Evolutionary conservation across 2,329 filamentous ascomycete genomes (phyloP).

Genomic region (Calonectria henricotiae): DNA sequence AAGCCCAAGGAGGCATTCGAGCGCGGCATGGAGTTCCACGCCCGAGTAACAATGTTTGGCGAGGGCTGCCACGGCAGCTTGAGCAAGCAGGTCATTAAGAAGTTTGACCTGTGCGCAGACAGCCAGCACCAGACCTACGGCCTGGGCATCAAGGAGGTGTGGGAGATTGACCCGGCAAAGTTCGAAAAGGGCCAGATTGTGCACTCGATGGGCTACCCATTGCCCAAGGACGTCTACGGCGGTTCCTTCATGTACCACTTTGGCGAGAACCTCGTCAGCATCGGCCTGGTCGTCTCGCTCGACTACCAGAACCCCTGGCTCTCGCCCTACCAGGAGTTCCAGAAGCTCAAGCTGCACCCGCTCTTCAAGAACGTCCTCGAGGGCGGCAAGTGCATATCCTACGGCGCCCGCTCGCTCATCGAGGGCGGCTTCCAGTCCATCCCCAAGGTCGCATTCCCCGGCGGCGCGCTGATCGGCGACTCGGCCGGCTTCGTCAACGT

Average conservation of each 20-base stretch:
- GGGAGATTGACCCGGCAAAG: conserved; percentile 95
- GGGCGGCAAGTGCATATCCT: conserved; percentile 97
- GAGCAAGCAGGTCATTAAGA: conserved; percentile 95
- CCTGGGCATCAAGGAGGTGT: conserved; percentile 95
- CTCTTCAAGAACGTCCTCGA: conserved; percentile 89
- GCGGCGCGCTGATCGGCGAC: conserved; percentile 95
- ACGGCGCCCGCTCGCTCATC: conserved; percentile 90
- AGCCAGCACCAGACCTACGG: conserved; percentile 97
- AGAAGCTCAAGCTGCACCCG: conserved; percentile 99
- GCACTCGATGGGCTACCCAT: conserved; percentile 94
- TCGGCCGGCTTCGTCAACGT: conserved; percentile 98
- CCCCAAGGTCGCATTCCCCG: conserved; percentile 96
- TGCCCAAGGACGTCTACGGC: conserved; percentile 91
- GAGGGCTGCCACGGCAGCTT: conserved; percentile 97
- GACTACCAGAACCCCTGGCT: conserved; percentile 98
- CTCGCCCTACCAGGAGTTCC: conserved; percentile 95
- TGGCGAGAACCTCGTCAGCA: conserved; percentile 93
- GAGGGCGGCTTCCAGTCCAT: conserved; percentile 99
- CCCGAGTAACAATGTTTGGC: conserved; percentile 89
- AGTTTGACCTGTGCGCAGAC: conserved; percentile 90
- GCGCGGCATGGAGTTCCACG: conserved; percentile 98
- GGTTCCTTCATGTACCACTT: conserved; percentile 99
- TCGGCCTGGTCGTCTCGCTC: conserved; percentile 92
- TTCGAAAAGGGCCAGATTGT: conserved; percentile 89
- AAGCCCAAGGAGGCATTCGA: conserved; percentile 93